Evolutionary conservation across 805 yeast genomes (phyloP), one percentile per base, ranked within the genome.

Genomic region (Nakazawaea pomicola): DNA sequence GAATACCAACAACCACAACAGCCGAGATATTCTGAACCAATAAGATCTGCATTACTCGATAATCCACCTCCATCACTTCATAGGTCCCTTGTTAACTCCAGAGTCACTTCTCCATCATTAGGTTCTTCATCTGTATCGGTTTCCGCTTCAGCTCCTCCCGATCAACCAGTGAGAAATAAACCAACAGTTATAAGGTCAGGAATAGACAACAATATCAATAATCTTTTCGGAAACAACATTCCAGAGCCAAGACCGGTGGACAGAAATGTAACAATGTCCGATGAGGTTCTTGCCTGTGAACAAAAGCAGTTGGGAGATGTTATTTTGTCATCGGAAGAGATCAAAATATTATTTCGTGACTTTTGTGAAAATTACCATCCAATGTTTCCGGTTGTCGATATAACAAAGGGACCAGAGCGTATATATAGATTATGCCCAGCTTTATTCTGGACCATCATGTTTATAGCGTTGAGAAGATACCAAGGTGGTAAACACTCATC

Each of bases 391-490:
- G 84, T 91, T 1, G 93, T 91, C 2, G 95, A 91, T 55, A 73
- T 91, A 2, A 48, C 67, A 6, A 76, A 74, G 46, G 96, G 96
- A 8, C 93, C 95, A 1, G 97, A 89, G 51, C 65, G 78, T 35
- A 72, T 90, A 7, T 86, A 84, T 57, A 62, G 77, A 44, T 67
- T 85, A 14, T 88, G 96, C 44, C 96, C 97, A 0, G 82, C 91
- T 3, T 65, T 91, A 15, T 91, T 91, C 55, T 91, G 99, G 99
- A 90, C 91, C 0, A 80, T 91, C 12, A 80, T 90, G 78, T 76
- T 88, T 30, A 83, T 88, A 1, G 86, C 95, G 0, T 64, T 89
- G 33, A 72, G 99, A 45, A 69, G 95, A 43, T 70, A 15, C 35
- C 56, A 5, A 50, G 51, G 33, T 49, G 49, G 33, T 52, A 52